Evolutionary conservation across 1,284 basidiomycete genomes (phyloP).

Genomic region (Ustilago shanxiensis): DNA sequence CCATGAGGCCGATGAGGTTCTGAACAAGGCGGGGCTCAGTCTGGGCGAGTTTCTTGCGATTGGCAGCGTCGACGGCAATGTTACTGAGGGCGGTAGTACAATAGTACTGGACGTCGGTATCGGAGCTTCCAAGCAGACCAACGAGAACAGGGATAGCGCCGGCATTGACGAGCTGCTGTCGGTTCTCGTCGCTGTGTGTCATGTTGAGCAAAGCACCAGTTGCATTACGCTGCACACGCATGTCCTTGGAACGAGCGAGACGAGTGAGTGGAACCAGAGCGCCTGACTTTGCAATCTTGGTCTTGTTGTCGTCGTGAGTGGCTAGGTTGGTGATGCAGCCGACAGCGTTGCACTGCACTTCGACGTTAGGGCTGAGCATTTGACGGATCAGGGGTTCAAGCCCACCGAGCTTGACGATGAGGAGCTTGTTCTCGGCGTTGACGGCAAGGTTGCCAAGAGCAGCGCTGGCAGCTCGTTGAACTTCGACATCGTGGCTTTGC

Average conservation of each 20-base stretch:
- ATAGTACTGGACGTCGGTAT: conserved; percentile 99
- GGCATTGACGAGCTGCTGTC: conserved; percentile 97
- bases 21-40: conserved; percentile 95
- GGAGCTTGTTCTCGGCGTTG: conserved; percentile 98
- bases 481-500: conserved; percentile 97
- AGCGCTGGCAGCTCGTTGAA: conserved; percentile 96
- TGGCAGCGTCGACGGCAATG: conserved; percentile 79
- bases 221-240: conserved; percentile 98
- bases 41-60: conserved; percentile 94
- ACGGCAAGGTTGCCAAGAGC: conserved; percentile 99
- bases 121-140: conserved; percentile 91
- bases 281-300: conserved; percentile 98
- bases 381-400: conserved; percentile 98
- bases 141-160: conserved; percentile 98
- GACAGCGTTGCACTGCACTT: conserved; percentile 99
- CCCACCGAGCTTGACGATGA: conserved; percentile 97
- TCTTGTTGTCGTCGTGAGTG: conserved; percentile 99
- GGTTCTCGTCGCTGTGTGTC: conserved; percentile 97
- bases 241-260: conserved; percentile 96
- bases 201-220: conserved; percentile 98
- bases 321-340: conserved; percentile 99
- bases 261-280: conserved; percentile 96
- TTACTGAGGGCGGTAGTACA: conserved; percentile 99
- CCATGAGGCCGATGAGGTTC: conserved; percentile 95
- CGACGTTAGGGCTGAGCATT: conserved; percentile 99